phyloP scores from a whole-genome alignment of 2,329 filamentous ascomycete genomes.

The Chaetoscypha palmicola region DNA sequence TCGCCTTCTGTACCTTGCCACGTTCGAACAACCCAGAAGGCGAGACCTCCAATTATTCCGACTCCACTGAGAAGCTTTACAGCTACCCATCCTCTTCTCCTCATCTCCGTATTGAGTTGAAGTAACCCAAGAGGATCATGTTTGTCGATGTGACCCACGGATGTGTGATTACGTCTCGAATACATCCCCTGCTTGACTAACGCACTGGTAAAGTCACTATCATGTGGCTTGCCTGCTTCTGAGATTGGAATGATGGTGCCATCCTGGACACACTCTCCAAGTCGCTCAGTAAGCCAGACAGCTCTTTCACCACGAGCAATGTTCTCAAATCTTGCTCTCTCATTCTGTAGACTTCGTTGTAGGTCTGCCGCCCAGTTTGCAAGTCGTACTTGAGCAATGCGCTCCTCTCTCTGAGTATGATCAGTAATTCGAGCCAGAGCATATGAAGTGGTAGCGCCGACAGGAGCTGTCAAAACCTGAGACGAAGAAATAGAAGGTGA shows the following conservation, averaged over 20 bases:
- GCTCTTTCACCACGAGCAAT: conserved; percentile 56
- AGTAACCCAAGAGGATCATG: conserved; percentile 77
- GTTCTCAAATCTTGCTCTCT: conserved; percentile 61
- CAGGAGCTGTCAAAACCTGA: conserved; percentile 23
- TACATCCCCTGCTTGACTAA: conserved; percentile 21
- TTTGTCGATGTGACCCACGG: conserved; percentile 17
- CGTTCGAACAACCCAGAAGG: conserved; percentile 49
- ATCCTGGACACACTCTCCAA: conserved; percentile 61
- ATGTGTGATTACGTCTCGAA: conserved; percentile 8
- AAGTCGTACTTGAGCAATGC: conserved; percentile 60
- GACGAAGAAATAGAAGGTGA: conserved; percentile 17
- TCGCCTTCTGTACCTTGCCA: conserved; percentile 14
- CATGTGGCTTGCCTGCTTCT: conserved; percentile 22
- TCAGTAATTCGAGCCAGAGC: conserved; percentile 55
- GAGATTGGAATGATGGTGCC: conserved; percentile 52
- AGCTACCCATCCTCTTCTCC: conserved; percentile 56
- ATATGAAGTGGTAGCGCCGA: conserved; percentile 39
- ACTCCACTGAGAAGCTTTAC: conserved; percentile 69
- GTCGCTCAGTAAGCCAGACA: conserved; percentile 59
- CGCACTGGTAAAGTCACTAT: conserved; percentile 12
- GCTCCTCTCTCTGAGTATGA: conserved; percentile 52
- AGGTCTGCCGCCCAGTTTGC: conserved; percentile 79
- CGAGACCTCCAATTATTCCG: conserved; percentile 65
- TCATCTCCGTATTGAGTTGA: conserved; percentile 59
- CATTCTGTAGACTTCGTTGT: conserved; percentile 66